A percentile compares a stretch with the other conserved stretches of the same genome.
These are phyloP conservation scores for Nematocida ironsii DNA, from an alignment of 371 early-diverging fungal genomes.

Conservation along the genomic window DNA sequence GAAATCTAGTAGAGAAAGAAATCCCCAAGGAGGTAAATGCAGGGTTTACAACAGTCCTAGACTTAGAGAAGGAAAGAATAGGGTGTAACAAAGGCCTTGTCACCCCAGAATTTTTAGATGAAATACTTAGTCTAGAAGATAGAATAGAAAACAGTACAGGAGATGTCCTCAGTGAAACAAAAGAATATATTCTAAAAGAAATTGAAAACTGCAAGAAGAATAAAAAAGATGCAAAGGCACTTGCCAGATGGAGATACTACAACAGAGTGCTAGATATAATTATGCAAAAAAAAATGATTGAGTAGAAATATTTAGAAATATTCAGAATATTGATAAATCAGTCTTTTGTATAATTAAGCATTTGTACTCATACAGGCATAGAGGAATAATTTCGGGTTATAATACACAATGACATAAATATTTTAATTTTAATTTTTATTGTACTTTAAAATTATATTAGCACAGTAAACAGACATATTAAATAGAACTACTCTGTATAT, in stretches of 20 bases:
- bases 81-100: constrained; percentile 44
- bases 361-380: too few relatives aligned
- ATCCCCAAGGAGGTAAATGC: not conserved
- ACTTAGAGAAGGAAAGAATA: constrained; percentile 34
- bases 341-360: too few relatives aligned
- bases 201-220: constrained; percentile 22
- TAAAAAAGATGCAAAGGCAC: not conserved
- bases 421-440: too few relatives aligned
- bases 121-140: constrained; percentile 42
- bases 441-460: too few relatives aligned
- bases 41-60: constrained; percentile 8
- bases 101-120: constrained; percentile 33
- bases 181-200: constrained; percentile 8
- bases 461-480: too few relatives aligned
- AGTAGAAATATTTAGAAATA: not conserved
- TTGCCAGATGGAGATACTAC: constrained; percentile 51
- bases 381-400: too few relatives aligned
- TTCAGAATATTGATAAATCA: not conserved
- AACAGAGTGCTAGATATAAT: constrained; percentile 15
- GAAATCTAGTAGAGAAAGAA: constrained; percentile 10
- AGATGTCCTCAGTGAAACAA: not conserved
- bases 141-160: not conserved
- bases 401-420: too few relatives aligned
- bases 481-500: too few relatives aligned
- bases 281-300: constrained; percentile 6